A percentile compares a stretch with the other conserved stretches of the same genome.
These are phyloP conservation scores for Blastobotrys terrestris DNA, from an alignment of 805 yeast species.

Conservation along the genomic window DNA sequence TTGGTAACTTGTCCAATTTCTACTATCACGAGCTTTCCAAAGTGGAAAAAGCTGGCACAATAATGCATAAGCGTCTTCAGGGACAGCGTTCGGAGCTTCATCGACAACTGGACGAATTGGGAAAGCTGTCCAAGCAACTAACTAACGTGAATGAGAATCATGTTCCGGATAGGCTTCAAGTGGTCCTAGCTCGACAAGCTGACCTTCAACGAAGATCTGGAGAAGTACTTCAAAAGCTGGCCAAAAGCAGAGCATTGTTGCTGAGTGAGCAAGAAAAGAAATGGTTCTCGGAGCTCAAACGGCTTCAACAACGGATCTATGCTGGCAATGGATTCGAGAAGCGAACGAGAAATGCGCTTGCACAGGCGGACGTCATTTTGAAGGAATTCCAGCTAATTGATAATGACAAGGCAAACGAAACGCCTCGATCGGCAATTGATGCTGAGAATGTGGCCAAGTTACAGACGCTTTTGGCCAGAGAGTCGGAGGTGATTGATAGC, in stretches of 20 bases:
- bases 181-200: constrained; percentile 30
- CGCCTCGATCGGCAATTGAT: neutral
- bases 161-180: constrained; percentile 17
- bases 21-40: constrained; percentile 22
- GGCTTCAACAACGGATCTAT: constrained; percentile 28
- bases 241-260: constrained; percentile 27
- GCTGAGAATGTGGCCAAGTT: constrained; percentile 6
- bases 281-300: constrained; percentile 42
- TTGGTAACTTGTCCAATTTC: constrained; percentile 20
- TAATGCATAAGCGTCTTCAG: constrained; percentile 32
- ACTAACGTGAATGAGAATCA: constrained; percentile 3
- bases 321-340: constrained; percentile 21
- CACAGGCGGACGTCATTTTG: constrained; percentile 7
- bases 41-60: constrained; percentile 33
- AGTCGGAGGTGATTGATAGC: constrained; percentile 10
- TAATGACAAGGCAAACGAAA: neutral
- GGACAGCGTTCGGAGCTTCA: constrained; percentile 39
- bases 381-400: neutral
- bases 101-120: constrained; percentile 34
- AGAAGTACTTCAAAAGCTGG: constrained; percentile 26
- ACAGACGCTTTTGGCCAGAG: constrained; percentile 9
- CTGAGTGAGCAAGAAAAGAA: constrained; percentile 37
- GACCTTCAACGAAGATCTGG: constrained; percentile 30
- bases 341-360: constrained; percentile 9
- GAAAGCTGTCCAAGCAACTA: constrained; percentile 20